Percentiles rank a stretch among this genome's conserved stretches.
Conservation (phyloP, 2,329 filamentous ascomycete species). For the Chaetomiaceae sp. region DNA sequence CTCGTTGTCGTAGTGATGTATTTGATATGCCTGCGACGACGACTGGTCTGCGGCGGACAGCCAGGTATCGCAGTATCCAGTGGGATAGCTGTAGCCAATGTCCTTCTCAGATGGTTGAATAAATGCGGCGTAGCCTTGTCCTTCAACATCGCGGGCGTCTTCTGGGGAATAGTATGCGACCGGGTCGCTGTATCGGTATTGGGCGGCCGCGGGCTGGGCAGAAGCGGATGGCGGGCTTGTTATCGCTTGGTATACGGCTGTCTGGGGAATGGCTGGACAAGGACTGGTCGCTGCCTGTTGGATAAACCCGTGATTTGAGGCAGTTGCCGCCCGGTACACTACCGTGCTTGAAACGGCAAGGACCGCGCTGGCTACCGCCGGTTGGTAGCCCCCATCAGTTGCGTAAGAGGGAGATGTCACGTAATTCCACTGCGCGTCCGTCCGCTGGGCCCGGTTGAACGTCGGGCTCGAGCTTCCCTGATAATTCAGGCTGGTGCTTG, state of each 20-base stretch:
- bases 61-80: conserved; percentile 3
- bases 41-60: not conserved
- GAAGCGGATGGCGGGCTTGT: not conserved
- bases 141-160: not conserved
- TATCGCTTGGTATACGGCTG: not conserved
- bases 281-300: not conserved
- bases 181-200: conserved; percentile 4
- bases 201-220: not conserved
- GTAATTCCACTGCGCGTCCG: conserved; percentile 5
- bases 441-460: not conserved
- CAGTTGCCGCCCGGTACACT: not conserved
- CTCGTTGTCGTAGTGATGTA: not conserved
- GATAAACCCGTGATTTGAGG: not conserved
- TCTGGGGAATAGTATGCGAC: not conserved
- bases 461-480: conserved; percentile 1
- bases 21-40: not conserved
- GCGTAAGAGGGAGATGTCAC: not conserved
- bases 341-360: not conserved
- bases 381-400: not conserved
- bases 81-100: not conserved
- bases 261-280: not conserved
- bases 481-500: not conserved
- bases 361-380: not conserved
- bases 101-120: not conserved
- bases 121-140: not conserved